Evolutionary conservation across 768 basidiomycete genomes (phyloP), one percentile per base, ranked within the genome.

Genomic region (Russula earlei): DNA sequence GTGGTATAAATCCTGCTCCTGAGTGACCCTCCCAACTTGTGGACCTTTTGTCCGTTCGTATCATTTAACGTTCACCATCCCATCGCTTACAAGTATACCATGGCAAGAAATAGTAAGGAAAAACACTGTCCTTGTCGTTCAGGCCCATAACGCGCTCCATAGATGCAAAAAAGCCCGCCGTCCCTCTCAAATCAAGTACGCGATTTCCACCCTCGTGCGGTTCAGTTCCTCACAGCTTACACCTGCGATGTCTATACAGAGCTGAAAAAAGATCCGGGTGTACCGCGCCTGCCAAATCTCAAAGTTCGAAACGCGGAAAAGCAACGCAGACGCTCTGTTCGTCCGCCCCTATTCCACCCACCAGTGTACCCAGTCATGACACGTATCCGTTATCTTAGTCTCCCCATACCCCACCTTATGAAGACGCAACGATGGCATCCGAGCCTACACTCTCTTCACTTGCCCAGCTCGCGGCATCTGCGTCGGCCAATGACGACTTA

Each of bases 221-320:
- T 22, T 22, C 1, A 20, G 10, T 31, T 5, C 19, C 33, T 20
- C 0, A 5, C 11, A 17, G 24, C 41, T 54, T 19, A 49, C 29
- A 10, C 29, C 10, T 5, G 7, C 29, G 7, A 31, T n/a, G n/a
- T 31, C 29, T 31, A 24, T 17, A n/a, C 51, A 91, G 90, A 87
- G 66, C 72, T 91, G 38, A 91, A 87, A 70, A 93, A 90, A 66
- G 92, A 95, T 67, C 87, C 88, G 34, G 93, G 91, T 17, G 74
- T 96, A 2, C 92, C 92, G 6, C 83, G 86, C 64, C 77, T 95
- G 2, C 85, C 88, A 15, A 76, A 82, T 70, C 71, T 87, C 46
- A 89, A 88, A 71, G 71, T 73, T 19, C 72, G 76, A 56, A 78
- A 79, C 71, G 75, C 74, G 53, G 76, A 72, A 37, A 79, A 76